Conservation (phyloP, 306 rosid genomes). For the Castanea sativa region DNA sequence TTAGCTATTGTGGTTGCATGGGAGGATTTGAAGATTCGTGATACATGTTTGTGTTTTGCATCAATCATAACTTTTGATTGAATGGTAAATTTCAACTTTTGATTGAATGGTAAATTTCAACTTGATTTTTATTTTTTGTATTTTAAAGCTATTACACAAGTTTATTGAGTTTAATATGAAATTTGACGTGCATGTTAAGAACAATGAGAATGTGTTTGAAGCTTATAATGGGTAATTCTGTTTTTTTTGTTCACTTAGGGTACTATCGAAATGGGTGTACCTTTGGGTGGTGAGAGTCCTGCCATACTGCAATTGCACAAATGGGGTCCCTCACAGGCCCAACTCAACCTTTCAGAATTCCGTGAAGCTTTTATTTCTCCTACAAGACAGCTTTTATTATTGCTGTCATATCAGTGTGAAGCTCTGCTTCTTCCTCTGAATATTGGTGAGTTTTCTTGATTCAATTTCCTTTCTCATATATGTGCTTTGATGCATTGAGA, state of each 20-base stretch:
- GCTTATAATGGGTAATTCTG: slow-evolving; percentile 1
- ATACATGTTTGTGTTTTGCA: too few relatives aligned
- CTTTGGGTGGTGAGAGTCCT: slow-evolving; percentile 47
- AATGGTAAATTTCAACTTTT: too few relatives aligned
- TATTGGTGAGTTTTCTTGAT: slow-evolving; percentile 38
- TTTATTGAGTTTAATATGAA: too few relatives aligned
- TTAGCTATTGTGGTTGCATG: neutral
- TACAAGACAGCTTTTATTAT: slow-evolving; percentile 58
- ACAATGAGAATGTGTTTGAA: too few relatives aligned
- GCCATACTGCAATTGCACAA: slow-evolving; percentile 70
- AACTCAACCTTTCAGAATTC: slow-evolving; percentile 59
- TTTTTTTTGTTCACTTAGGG: slow-evolving; percentile 32
- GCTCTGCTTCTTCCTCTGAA: slow-evolving; percentile 79
- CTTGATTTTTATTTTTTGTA: too few relatives aligned
- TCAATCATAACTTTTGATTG: too few relatives aligned
- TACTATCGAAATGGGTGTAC: slow-evolving; percentile 49
- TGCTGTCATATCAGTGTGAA: slow-evolving; percentile 64
- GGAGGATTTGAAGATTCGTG: too few relatives aligned
- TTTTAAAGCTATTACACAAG: too few relatives aligned
- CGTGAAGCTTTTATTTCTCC: slow-evolving; percentile 90
- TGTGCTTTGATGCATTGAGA: slow-evolving; percentile 7
- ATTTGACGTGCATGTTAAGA: too few relatives aligned
- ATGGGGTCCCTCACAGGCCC: slow-evolving; percentile 63
- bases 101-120: too few relatives aligned
- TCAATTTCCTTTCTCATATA: neutral